Percentiles rank a stretch among this genome's conserved stretches.
Conservation (phyloP, 768 basidiomycete species). For the Boletus rufocinnamomeus region DNA sequence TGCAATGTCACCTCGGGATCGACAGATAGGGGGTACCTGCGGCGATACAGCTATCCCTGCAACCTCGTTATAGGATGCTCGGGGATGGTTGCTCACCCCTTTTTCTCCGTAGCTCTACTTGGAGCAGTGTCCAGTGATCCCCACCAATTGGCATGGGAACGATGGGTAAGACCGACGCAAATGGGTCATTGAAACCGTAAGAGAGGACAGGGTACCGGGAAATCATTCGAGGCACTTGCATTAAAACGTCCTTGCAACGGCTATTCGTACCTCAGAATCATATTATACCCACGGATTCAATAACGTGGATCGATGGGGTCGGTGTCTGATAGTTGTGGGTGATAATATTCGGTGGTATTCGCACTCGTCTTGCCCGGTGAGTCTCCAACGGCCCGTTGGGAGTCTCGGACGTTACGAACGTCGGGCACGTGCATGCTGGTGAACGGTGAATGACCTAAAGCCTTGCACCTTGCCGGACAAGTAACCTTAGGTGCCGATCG, state of each 20-base stretch:
- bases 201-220: not conserved
- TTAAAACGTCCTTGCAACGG: not conserved
- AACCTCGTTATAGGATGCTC: not conserved
- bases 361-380: not conserved
- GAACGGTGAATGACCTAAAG: not conserved
- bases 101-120: not conserved
- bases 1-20: not conserved
- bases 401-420: not conserved
- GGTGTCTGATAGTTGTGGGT: not conserved
- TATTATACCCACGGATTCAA: not conserved
- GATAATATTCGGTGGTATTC: not conserved
- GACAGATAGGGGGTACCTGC: not conserved
- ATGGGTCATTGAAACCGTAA: not conserved
- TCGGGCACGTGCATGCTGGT: not conserved
- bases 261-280: not conserved
- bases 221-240: not conserved
- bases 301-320: not conserved
- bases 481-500: not conserved
- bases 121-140: not conserved
- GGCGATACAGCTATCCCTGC: not conserved
- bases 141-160: slow-evolving; percentile 4
- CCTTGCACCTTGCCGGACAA: no score
- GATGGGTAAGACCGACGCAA: not conserved
- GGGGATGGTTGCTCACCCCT: not conserved
- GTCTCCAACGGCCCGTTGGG: no score